These are phyloP conservation scores for Coniochaeta hoffmannii DNA, from an alignment of 2,329 filamentous ascomycete species.

Conservation along the genomic window DNA sequence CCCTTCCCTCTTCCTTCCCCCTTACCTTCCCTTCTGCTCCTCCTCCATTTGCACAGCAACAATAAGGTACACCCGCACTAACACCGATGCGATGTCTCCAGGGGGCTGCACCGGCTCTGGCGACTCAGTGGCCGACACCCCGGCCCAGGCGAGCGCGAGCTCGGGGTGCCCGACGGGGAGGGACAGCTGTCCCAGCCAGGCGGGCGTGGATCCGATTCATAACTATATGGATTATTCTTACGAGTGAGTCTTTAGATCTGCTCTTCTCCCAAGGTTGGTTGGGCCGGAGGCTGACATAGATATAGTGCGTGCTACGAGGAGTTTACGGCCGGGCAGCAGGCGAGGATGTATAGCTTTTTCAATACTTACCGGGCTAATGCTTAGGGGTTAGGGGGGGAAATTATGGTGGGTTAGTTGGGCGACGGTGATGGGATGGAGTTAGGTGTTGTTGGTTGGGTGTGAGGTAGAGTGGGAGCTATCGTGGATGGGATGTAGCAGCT, in stretches of 20 bases:
- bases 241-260: slow-evolving; percentile 17
- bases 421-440: too few relatives aligned
- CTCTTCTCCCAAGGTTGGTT: not conserved
- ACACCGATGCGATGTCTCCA: too few relatives aligned
- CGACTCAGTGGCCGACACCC: slow-evolving; percentile 33
- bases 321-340: slow-evolving; percentile 28
- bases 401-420: not conserved
- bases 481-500: too few relatives aligned
- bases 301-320: slow-evolving; percentile 26
- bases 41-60: too few relatives aligned
- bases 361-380: slow-evolving; percentile 17
- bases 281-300: not conserved
- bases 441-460: too few relatives aligned
- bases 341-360: slow-evolving; percentile 24
- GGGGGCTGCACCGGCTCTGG: slow-evolving; percentile 26
- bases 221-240: slow-evolving; percentile 31
- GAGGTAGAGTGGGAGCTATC: too few relatives aligned
- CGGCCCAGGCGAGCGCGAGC: slow-evolving; percentile 24
- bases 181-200: slow-evolving; percentile 22
- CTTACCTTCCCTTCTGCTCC: too few relatives aligned
- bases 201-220: slow-evolving; percentile 24
- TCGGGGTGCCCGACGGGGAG: slow-evolving; percentile 28
- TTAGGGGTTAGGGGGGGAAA: not conserved
- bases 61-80: too few relatives aligned
- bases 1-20: too few relatives aligned